Percentiles rank a stretch among this genome's conserved stretches.
These are phyloP conservation scores for Paraconiothyrium sp. DNA, from an alignment of 2,329 filamentous ascomycete species.

Conservation along the genomic window DNA sequence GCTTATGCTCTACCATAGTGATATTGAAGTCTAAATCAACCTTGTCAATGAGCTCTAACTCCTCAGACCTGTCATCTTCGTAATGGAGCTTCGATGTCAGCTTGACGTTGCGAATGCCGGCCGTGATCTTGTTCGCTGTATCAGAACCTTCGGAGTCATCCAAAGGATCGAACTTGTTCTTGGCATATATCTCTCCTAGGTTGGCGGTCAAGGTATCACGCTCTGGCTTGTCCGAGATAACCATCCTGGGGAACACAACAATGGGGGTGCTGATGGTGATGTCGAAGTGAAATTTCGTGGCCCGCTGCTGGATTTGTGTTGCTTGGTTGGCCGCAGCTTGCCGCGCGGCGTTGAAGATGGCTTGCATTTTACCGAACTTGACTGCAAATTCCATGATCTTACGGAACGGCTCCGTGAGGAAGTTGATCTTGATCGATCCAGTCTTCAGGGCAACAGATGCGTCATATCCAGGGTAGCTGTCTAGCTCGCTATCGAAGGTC, in stretches of 20 bases:
- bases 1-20: slow-evolving; percentile 86
- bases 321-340: slow-evolving; percentile 95
- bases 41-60: slow-evolving; percentile 95
- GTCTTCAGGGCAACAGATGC: slow-evolving; percentile 89
- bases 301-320: slow-evolving; percentile 89
- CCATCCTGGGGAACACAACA: slow-evolving; percentile 86
- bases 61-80: slow-evolving; percentile 74
- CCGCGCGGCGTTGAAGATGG: slow-evolving; percentile 95
- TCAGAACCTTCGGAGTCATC: slow-evolving; percentile 78
- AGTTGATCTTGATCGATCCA: slow-evolving; percentile 96
- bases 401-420: slow-evolving; percentile 94
- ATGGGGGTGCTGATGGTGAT: slow-evolving; percentile 94
- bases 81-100: slow-evolving; percentile 92
- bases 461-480: slow-evolving; percentile 91
- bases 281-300: slow-evolving; percentile 92
- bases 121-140: slow-evolving; percentile 87
- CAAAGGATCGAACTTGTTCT: slow-evolving; percentile 88
- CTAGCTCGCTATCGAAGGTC: slow-evolving; percentile 82
- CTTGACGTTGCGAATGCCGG: slow-evolving; percentile 90
- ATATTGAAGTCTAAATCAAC: slow-evolving; percentile 94
- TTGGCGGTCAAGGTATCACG: slow-evolving; percentile 91
- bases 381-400: slow-evolving; percentile 98
- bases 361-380: slow-evolving; percentile 99
- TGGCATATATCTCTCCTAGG: slow-evolving; percentile 95
- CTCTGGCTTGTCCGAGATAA: slow-evolving; percentile 73